Base-by-base conservation (phyloP, 805 yeast genomes). In the Candida sonorensis region DNA sequence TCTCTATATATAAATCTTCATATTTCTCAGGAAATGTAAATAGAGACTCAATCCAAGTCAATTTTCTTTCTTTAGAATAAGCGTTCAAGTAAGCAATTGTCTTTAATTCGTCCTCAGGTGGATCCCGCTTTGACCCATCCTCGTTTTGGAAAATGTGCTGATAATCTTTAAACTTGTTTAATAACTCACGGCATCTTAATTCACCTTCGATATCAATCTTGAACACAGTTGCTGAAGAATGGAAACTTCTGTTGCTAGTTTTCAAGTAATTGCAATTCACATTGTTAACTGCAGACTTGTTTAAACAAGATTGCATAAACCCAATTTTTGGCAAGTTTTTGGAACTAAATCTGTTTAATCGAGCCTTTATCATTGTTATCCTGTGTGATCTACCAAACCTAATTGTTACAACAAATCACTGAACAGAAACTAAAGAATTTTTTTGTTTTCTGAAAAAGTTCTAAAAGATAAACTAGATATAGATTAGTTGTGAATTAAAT, bases 71-170 rank as follows among this genome's bases (percentile, higher is more conserved):
- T 38, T 69, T 64, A 35, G 75, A 69, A 46, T 81, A 65, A 34
- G 71, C 64, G 44, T 79, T 81, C 48, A 84, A 67, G 45, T 74
- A 80, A 14, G 90, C 86, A 35, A 83, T 73, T 28, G 74, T 72
- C 57, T 80, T 75, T 50, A 82, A 67, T 61, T 84, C 92, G 24
- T 61, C 59, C 48, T 84, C 94, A 18, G 69, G 56, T 30, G 87
- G 90, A 15, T 66, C 71, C 43, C 87, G 68, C 33, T 79, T 72
- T 9, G 85, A 62, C 6, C 94, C 94, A 52, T 84, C 90, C 30
- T 80, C 70, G 55, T 80, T 79, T 51, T 78, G 74, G 57, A 76
- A 84, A 42, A 81, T 66, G 51, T 75, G 71, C 35, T 79, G 70
- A 20, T 81, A 72, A 18, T 77, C 68, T 17, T 87, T 81, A 34